Evolutionary conservation across 345 rosid species (phyloP).

Genomic region (Pistacia atlantica): DNA sequence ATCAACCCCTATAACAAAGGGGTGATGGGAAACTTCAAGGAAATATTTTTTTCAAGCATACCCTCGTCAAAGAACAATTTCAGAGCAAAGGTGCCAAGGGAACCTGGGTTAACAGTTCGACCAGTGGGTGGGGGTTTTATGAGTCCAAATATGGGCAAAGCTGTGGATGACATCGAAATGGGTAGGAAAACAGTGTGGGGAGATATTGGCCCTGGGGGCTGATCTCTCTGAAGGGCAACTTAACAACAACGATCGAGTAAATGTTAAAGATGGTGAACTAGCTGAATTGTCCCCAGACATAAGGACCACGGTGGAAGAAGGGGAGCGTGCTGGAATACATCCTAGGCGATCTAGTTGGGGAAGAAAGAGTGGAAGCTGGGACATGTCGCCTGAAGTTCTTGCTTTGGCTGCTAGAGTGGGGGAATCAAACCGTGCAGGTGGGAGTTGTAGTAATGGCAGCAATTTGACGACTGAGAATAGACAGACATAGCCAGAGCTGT

Average conservation of each 20-base stretch:
- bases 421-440: conserved; percentile 64
- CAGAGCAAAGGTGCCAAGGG: conserved; percentile 71
- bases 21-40: conserved; percentile 69
- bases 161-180: conserved; percentile 90
- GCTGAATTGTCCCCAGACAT: conserved; percentile 71
- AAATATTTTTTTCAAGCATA: conserved; percentile 66
- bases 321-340: conserved; percentile 63
- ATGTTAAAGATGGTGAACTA: conserved; percentile 81
- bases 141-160: conserved; percentile 97
- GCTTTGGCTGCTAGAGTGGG: conserved; percentile 92
- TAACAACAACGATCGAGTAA: conserved; percentile 54
- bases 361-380: conserved; percentile 82
- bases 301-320: conserved; percentile 68
- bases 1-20: conserved; percentile 85
- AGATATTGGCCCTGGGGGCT: conserved; percentile 61
- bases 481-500: conserved; percentile 36
- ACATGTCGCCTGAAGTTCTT: conserved; percentile 81
- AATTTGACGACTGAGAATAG: conserved; percentile 56
- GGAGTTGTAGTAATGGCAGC: conserved; percentile 54
- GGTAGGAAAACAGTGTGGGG: conserved; percentile 97
- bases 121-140: conserved; percentile 73
- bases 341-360: conserved; percentile 86
- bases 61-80: conserved; percentile 80
- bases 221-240: conserved; percentile 70
- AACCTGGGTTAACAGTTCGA: conserved; percentile 64